These are phyloP conservation scores for Vachellia pachyceras DNA, from an alignment of 306 rosid species.

Conservation along the genomic window DNA sequence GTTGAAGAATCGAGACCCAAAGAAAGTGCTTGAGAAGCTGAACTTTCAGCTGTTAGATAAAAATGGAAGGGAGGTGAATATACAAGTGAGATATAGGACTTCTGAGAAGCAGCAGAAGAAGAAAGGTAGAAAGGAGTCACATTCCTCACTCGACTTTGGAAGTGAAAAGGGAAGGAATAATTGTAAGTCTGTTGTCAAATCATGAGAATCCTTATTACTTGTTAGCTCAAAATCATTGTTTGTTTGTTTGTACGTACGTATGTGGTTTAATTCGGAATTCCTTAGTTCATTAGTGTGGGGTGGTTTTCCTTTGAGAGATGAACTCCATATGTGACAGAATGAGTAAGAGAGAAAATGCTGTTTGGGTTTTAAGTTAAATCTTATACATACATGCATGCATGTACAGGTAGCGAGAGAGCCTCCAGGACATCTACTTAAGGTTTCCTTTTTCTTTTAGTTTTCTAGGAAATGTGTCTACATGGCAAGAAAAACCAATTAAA, in stretches of 20 bases:
- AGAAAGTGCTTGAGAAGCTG: neutral
- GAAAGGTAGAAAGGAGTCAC: neutral
- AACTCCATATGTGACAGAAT: neutral
- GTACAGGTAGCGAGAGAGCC: too few relatives aligned
- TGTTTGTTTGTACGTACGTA: neutral
- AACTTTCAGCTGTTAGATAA: conserved; percentile 4
- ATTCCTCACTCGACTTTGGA: neutral
- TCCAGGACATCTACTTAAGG: neutral
- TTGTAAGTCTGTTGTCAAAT: neutral
- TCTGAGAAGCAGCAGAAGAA: neutral
- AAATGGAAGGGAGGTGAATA: neutral
- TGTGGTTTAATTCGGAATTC: neutral
- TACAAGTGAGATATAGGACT: neutral
- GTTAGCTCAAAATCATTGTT: neutral
- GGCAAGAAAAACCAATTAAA: too few relatives aligned
- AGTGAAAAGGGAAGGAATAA: neutral
- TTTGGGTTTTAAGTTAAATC: neutral
- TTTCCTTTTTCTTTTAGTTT: neutral
- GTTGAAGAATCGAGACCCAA: neutral
- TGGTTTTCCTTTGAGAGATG: neutral
- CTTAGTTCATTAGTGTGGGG: neutral
- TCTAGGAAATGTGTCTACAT: neutral
- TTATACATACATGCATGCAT: too few relatives aligned
- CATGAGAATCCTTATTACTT: conserved; percentile 1
- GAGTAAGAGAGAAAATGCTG: neutral